These are phyloP conservation scores for Neurospora tetraspora DNA, from an alignment of 495 filamentous ascomycete genomes.

Conservation along the genomic window DNA sequence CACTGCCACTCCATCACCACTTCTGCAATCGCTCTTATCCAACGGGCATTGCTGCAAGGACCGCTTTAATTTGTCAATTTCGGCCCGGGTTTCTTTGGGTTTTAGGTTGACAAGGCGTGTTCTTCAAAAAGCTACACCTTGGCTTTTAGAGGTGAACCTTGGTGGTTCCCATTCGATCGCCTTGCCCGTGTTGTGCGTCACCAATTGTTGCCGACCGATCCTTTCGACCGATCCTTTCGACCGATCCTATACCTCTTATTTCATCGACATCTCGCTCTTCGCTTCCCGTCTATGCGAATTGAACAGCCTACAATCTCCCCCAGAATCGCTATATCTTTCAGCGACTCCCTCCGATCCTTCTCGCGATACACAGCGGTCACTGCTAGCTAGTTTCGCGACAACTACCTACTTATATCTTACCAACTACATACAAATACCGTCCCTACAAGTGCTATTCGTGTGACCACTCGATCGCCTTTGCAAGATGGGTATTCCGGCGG, in stretches of 20 bases:
- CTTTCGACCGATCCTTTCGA: not conserved
- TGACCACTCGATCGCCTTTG: conserved; percentile 6
- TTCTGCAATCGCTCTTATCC: not conserved
- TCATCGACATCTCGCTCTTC: not conserved
- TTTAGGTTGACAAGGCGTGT: not conserved
- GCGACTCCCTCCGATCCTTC: not conserved
- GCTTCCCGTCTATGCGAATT: not conserved
- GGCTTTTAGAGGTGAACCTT: not conserved
- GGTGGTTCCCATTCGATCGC: not conserved
- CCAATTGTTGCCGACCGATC: not conserved
- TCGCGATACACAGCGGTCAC: not conserved
- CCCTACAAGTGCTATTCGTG: not conserved
- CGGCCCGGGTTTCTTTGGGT: not conserved
- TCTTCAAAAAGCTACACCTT: not conserved
- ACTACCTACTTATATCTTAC: not conserved
- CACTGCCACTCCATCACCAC: not conserved
- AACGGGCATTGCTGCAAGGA: not conserved
- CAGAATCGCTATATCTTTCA: not conserved
- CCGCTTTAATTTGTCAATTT: not conserved
- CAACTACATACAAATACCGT: not conserved
- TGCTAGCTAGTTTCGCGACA: not conserved
- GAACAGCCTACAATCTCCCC: not conserved
- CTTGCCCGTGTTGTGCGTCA: not conserved
- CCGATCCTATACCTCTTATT: not conserved
- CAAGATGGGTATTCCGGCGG: conserved; percentile 88